Evolutionary conservation across 2,329 filamentous ascomycete genomes (phyloP), one percentile per base, ranked within the genome.

Genomic region (Bipolaris gigantea): DNA sequence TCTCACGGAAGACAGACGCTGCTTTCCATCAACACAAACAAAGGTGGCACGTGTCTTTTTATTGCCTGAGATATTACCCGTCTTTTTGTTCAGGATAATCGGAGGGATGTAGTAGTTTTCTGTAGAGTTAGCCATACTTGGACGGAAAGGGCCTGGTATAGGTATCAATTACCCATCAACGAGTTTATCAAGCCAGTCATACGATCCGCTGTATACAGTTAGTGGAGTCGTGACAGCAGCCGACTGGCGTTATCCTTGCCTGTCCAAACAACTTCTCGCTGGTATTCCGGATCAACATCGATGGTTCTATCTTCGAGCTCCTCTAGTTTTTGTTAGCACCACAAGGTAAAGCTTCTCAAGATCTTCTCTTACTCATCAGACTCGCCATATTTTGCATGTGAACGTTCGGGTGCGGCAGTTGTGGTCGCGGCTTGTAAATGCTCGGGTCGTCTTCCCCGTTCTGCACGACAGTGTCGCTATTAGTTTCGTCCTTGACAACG

Each of bases 241-340:
- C 6, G 15, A 23, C 6, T 21, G 40, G 0, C 7, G 19, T 25
- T 9, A 36, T 19, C 13, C 57, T 67, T 56, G 64, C 62, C 53
- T 27, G 60, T 65, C 79, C 79, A 81, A 1, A 80, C 77, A 18
- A 80, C 73, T 33, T 77, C 77, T 53, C 79, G 66, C 58, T 80
- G 78, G 46, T 80, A 80, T 15, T 77, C 75, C 4, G 79, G 77
- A 49, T 79, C 67, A 5, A 80, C 63, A 40, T 79, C 69, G 36
- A 80, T 68, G 1, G 16, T 32, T 6, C 57, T 57, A 5, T 48
- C 48, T 1, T 71, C 57, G 10, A 73, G 48, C 13, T 61, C 56
- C 13, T 61, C 69, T 71, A 25, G 9, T 16, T 0, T 23, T 18
- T 16, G 34, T 59, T 53, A 54, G 62, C 43, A 21, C 6, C 11